These are phyloP conservation scores for Kondoa subrosea DNA, from an alignment of 768 basidiomycete species.

Conservation along the genomic window DNA sequence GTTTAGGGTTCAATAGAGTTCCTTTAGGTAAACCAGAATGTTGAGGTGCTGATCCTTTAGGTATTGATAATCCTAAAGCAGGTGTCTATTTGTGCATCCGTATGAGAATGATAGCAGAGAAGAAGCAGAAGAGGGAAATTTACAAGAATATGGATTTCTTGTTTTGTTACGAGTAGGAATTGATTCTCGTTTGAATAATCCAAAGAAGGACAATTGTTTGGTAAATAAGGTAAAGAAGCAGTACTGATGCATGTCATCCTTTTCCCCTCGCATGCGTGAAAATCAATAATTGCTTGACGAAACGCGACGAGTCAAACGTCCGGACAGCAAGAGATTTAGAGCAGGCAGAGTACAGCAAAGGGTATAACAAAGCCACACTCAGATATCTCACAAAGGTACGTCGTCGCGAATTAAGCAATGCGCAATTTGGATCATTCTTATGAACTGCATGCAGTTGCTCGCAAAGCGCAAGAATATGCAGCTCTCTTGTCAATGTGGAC, in stretches of 20 bases:
- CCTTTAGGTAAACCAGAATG: not conserved
- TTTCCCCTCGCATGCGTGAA: not conserved
- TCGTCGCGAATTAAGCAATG: too few species aligned
- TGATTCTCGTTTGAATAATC: not conserved
- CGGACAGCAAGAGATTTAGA: not conserved
- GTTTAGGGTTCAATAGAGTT: not conserved
- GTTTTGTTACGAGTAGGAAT: not conserved
- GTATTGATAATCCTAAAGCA: not conserved
- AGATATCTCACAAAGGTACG: too few species aligned
- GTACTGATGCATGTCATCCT: not conserved
- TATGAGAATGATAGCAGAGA: too few species aligned
- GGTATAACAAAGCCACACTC: too few species aligned
- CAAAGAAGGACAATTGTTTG: not conserved
- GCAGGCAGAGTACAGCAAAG: too few species aligned
- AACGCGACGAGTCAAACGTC: not conserved
- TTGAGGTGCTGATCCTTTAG: not conserved
- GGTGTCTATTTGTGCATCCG: too few species aligned
- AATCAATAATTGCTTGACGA: not conserved
- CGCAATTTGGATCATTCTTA: too few species aligned
- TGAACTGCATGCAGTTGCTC: too few species aligned
- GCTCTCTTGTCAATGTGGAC: not conserved
- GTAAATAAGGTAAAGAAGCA: not conserved
- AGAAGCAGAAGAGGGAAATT: not conserved
- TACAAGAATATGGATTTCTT: not conserved
- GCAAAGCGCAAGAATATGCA: too few species aligned